A percentile compares a stretch with the other conserved stretches of the same genome.
phyloP scores from a whole-genome alignment of 2,329 filamentous ascomycete genomes.

The Phyllosticta citriasiana region DNA sequence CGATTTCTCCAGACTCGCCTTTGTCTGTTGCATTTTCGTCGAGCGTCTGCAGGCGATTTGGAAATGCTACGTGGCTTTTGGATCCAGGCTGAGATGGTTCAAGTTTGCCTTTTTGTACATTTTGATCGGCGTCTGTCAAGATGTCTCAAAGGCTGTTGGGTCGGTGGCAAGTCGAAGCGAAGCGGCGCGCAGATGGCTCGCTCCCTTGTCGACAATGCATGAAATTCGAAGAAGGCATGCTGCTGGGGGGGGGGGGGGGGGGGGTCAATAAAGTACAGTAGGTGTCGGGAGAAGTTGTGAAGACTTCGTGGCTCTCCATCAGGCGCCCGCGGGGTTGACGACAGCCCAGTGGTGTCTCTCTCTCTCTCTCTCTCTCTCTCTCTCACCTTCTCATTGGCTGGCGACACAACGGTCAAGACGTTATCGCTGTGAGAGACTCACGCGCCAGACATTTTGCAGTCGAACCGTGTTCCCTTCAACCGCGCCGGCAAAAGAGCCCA shows the following conservation, averaged over 20 bases:
- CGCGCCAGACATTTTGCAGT: neutral
- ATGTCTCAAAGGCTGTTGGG: neutral
- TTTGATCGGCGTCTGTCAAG: neutral
- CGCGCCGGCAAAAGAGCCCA: neutral
- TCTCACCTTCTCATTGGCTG: neutral
- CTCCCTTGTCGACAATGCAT: too few relatives aligned
- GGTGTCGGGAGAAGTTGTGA: neutral
- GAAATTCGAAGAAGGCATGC: neutral
- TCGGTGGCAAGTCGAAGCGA: neutral
- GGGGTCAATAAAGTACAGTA: neutral
- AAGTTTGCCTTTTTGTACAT: neutral
- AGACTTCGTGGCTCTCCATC: neutral
- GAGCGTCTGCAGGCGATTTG: neutral
- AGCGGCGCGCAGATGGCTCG: neutral
- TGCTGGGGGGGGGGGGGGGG: too few relatives aligned
- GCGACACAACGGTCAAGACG: neutral
- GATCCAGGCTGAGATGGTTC: neutral
- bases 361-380: too few relatives aligned
- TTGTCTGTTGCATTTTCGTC: neutral
- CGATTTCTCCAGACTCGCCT: neutral
- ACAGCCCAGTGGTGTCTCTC: too few relatives aligned
- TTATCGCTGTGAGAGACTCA: neutral
- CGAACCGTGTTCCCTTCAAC: neutral
- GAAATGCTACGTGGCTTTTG: neutral
- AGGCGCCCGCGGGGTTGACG: neutral